A percentile compares a stretch with the other conserved stretches of the same genome.
phyloP scores from a whole-genome alignment of 2,329 filamentous ascomycete genomes.

The Clonostachys rosea region DNA sequence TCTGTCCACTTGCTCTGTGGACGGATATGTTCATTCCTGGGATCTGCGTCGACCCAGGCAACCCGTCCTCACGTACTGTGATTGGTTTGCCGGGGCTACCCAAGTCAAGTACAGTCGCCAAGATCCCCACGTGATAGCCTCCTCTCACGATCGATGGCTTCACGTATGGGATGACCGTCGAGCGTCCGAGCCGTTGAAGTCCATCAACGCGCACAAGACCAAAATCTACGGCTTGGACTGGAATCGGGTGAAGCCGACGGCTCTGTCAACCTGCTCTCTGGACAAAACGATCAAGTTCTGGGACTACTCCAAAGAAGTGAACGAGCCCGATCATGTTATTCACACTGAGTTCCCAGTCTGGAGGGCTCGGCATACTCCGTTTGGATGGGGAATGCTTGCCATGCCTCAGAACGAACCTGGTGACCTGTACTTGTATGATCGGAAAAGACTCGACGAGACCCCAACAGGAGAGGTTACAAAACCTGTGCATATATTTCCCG shows the following conservation, averaged over 20 bases:
- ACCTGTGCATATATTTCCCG: constrained; percentile 54
- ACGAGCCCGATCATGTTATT: constrained; percentile 72
- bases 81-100: constrained; percentile 90
- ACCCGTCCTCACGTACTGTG: constrained; percentile 77
- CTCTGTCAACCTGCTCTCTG: constrained; percentile 81
- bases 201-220: constrained; percentile 82
- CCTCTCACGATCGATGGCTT: constrained; percentile 82
- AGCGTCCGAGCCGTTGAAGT: constrained; percentile 71
- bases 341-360: constrained; percentile 82
- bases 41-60: constrained; percentile 72
- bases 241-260: constrained; percentile 72
- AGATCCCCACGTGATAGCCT: constrained; percentile 81
- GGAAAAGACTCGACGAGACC: constrained; percentile 39
- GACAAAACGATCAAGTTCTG: constrained; percentile 93
- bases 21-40: constrained; percentile 92
- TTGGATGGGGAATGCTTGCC: constrained; percentile 78
- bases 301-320: constrained; percentile 64
- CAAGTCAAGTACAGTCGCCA: constrained; percentile 95
- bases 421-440: constrained; percentile 79
- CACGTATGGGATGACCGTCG: constrained; percentile 88
- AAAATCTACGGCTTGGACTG: constrained; percentile 96
- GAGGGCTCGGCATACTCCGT: constrained; percentile 87
- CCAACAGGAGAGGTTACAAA: constrained; percentile 36
- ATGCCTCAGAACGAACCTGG: constrained; percentile 91
- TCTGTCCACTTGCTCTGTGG: constrained; percentile 85